These are phyloP conservation scores for Xylaria telfairii DNA, from an alignment of 495 filamentous ascomycete species.

Conservation along the genomic window DNA sequence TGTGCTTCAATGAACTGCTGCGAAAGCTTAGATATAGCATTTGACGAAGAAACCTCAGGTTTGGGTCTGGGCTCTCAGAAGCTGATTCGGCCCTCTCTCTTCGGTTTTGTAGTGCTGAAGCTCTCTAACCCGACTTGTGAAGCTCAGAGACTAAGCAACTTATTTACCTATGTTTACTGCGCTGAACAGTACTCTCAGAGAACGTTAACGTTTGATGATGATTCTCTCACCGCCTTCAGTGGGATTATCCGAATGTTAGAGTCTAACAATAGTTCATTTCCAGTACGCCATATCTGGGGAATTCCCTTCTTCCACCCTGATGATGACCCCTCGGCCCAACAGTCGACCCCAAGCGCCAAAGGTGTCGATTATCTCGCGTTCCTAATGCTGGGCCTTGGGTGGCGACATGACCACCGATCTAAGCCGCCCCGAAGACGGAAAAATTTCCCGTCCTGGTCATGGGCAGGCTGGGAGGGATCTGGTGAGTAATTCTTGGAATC, in stretches of 20 bases:
- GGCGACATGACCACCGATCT: constrained; percentile 8
- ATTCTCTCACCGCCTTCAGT: constrained; percentile 35
- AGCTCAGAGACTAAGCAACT: neutral
- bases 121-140: neutral
- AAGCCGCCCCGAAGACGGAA: constrained; percentile 29
- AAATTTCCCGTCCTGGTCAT: constrained; percentile 37
- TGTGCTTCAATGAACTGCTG: constrained; percentile 38
- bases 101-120: neutral
- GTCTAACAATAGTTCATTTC: neutral
- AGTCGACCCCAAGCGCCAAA: neutral
- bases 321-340: neutral
- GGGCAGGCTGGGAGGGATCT: constrained; percentile 32
- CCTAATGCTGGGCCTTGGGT: constrained; percentile 17
- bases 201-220: constrained; percentile 32
- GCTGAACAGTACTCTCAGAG: constrained; percentile 32
- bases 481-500: too few relatives aligned
- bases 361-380: constrained; percentile 1
- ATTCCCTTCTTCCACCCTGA: constrained; percentile 25
- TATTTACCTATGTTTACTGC: constrained; percentile 10
- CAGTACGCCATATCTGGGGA: constrained; percentile 21
- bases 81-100: neutral
- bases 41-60: neutral
- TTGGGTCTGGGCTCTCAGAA: neutral
- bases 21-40: constrained; percentile 25
- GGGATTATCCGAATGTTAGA: constrained; percentile 28